Percentiles rank a stretch among this genome's conserved stretches.
These are phyloP conservation scores for Colletotrichum salicis DNA, from an alignment of 2,329 filamentous ascomycete genomes.

Conservation along the genomic window DNA sequence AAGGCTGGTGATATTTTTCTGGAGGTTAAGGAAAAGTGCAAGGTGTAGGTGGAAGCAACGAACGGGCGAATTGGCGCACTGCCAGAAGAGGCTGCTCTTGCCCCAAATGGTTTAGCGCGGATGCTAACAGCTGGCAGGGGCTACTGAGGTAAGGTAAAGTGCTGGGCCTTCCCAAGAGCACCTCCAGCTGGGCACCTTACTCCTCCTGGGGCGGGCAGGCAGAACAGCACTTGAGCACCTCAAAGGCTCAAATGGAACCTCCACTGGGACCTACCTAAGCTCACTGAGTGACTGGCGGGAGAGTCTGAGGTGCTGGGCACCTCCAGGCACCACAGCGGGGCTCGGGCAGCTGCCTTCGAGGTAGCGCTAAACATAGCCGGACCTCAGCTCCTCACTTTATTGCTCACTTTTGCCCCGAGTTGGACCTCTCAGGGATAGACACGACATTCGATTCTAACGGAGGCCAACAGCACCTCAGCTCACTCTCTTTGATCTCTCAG, in stretches of 20 bases:
- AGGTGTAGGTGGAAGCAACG: constrained; percentile 34
- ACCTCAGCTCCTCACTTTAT: constrained; percentile 7
- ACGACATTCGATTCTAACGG: constrained; percentile 16
- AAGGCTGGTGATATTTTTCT: constrained; percentile 40
- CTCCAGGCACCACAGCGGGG: constrained; percentile 30
- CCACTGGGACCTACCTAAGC: not conserved
- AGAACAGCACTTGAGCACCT: constrained; percentile 3
- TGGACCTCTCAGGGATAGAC: constrained; percentile 34
- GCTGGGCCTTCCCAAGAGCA: constrained; percentile 18
- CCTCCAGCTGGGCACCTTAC: not conserved
- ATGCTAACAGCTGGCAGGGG: constrained; percentile 24
- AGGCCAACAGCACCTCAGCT: constrained; percentile 13
- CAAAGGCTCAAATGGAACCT: not conserved
- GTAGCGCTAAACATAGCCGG: constrained; percentile 6
- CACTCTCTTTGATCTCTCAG: constrained; percentile 1
- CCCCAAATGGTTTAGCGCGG: constrained; percentile 28
- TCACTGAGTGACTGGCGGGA: not conserved
- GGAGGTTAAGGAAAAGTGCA: constrained; percentile 36
- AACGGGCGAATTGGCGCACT: constrained; percentile 38
- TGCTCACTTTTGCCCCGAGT: constrained; percentile 9
- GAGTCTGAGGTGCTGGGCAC: not conserved
- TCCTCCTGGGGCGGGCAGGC: not conserved
- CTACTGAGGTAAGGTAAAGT: constrained; percentile 10
- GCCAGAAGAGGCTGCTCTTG: constrained; percentile 30
- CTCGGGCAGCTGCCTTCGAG: constrained; percentile 17